Base-by-base conservation (phyloP, 129 eudicot genomes). In the Helianthus tuberosus region DNA sequence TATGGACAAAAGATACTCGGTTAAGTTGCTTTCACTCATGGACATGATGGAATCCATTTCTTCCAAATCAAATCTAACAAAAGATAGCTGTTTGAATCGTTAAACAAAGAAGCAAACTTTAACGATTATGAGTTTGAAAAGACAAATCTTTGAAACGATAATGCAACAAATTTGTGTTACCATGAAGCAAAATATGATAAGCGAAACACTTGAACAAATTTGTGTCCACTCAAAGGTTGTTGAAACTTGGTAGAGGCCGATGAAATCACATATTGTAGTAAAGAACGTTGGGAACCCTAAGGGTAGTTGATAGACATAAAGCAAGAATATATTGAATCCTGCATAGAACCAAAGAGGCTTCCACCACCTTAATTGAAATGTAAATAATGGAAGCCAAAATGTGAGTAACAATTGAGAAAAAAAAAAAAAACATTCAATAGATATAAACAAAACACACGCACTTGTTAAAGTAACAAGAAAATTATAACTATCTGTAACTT, bases 261-360 rank as follows among this genome's bases (percentile, higher is more conserved):
- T 76, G 50, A 86, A 76, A 64, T 79, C 50, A 63, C 78, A 69
- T 5, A 76, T 64, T 60, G 66, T 68, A 69, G 43, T 54, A 23
- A 82, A 16, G 68, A 43, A 49, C 27, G 64, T 57, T 46, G 90
- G 78, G 54, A 79, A 69, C 69, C 57, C 79, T 38, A 84, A 14
- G 14, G 83, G 89, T 29, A 84, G 84, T 73, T 84, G 89, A 81
- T 81, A 75, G 15, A 75, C 41, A n/a, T 86, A 86, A 11, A 86
- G 73, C 82, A 82, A 75, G 64, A 82, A 65, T 35, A 86, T 77
- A 71, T 53, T 79, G 44, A 79, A 79, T 74, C 90, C 87, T 32
- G 85, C 85, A 80, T 86, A 86, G 41, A 82, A 16, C 84, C 80
- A 86, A 82, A 86, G 90, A 79, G 64, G 77, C 77, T 81, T 82